phyloP scores from a whole-genome alignment of 441 rosid genomes.

The Euphorbia corollata region DNA sequence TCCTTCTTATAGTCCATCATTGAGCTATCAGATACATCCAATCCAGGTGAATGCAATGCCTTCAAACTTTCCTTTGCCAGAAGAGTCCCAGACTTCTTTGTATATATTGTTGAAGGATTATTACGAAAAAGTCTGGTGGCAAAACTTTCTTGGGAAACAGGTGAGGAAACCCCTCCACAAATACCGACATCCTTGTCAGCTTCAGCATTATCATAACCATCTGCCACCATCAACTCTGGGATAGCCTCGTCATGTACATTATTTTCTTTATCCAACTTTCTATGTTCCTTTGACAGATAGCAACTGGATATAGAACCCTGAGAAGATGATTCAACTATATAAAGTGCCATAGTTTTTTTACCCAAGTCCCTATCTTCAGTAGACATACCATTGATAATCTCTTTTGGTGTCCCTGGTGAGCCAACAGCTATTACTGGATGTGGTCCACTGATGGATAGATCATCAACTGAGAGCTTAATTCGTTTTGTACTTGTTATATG shows the following conservation, averaged over 20 bases:
- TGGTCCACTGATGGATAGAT: conserved; percentile 23
- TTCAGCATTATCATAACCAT: conserved; percentile 31
- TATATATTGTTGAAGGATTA: conserved; percentile 34
- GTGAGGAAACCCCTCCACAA: conserved; percentile 56
- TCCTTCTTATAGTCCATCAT: conserved; percentile 44
- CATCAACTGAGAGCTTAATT: conserved; percentile 38
- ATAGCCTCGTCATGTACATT: conserved; percentile 27
- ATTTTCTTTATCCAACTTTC: conserved; percentile 25
- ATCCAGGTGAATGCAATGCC: conserved; percentile 26
- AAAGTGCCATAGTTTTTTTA: conserved; percentile 32
- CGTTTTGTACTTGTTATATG: conserved; percentile 34
- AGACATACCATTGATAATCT: conserved; percentile 20
- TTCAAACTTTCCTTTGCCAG: conserved; percentile 24
- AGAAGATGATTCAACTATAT: conserved; percentile 57
- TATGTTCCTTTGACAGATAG: conserved; percentile 46
- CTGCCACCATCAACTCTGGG: conserved; percentile 27
- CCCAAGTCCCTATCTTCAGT: conserved; percentile 26
- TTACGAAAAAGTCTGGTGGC: conserved; percentile 38
- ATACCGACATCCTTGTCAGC: conserved; percentile 35
- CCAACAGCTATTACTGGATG: conserved; percentile 22
- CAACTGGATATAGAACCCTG: conserved; percentile 49
- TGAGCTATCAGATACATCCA: conserved; percentile 29
- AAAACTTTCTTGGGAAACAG: conserved; percentile 76
- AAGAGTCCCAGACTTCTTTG: conserved; percentile 29
- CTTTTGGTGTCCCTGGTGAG: conserved; percentile 23